Evolutionary conservation across 2,329 filamentous ascomycete genomes (phyloP), one percentile per base, ranked within the genome.

Genomic region (Sporothrix pseudoabietina): DNA sequence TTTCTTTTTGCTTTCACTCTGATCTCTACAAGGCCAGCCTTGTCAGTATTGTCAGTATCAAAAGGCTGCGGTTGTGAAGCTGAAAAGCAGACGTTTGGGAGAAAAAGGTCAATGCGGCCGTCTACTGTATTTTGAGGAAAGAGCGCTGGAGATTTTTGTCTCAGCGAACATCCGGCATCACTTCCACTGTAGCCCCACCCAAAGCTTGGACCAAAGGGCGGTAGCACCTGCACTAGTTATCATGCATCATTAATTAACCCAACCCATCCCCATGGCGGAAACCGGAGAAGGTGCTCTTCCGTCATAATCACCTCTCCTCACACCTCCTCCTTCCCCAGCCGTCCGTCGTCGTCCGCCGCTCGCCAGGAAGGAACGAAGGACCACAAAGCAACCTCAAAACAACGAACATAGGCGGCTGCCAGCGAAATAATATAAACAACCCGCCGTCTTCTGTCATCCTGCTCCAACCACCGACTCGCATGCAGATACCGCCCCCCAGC

Each of bases 211-310:
- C 65, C 66, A 69, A 39, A 54, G n/a, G n/a, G 44, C 65, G 44
- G 44, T 41, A 54, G 26, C 26, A 35, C 65, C 44, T 49, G 26
- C 4, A 26, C 30, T n/a, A 47, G 22, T 30, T 68, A 52, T 68
- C 30, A 26, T 26, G 26, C 26, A 68, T 16, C 65, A 16, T 44
- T 68, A 52, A 52, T 44, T 68, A 52, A 52, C 65, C 39, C 54
- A 71, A 54, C 54, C 68, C n/a, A 35, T 16, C 57, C 5, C 57
- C 5, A 35, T 55, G 44, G 71, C 72, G 72, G 72, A 73, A 49
- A 73, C 49, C 72, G 72, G 72, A 73, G 72, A 73, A 73, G 72
- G 61, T 69, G 61, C 49, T 35, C 63, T 72, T 66, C 63, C 63
- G 71, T 61, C 61, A 72, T 65, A 47, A 52, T 35, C 65, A 22